Percentiles rank a stretch among this genome's conserved stretches.
Evolutionary conservation across 129 eudicot genomes (phyloP).

Genomic region (Silybum marianum): DNA sequence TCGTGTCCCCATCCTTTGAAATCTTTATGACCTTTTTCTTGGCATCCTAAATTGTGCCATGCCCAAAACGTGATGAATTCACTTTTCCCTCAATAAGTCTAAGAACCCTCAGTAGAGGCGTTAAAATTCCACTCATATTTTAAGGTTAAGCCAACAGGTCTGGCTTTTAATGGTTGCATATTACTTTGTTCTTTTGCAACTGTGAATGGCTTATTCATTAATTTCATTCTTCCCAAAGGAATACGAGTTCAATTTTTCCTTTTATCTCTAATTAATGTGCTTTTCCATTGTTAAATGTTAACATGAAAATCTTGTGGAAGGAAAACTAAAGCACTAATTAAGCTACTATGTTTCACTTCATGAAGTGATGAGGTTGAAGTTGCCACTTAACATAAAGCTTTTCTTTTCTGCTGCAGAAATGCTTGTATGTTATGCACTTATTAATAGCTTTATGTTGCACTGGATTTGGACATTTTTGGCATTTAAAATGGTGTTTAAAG

Average conservation of each 20-base stretch:
- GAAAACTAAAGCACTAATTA: not conserved
- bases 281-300: not conserved
- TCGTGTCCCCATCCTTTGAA: not conserved
- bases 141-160: not conserved
- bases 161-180: not conserved
- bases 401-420: not conserved
- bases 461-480: not conserved
- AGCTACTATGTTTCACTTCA: not conserved
- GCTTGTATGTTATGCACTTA: not conserved
- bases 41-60: not conserved
- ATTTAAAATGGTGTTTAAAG: not conserved
- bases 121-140: not conserved
- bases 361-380: not conserved
- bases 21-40: not conserved
- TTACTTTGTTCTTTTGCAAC: not conserved
- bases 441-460: not conserved
- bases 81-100: not conserved
- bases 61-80: not conserved
- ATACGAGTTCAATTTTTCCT: not conserved
- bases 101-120: not conserved
- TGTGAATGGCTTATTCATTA: not conserved
- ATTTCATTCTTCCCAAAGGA: not conserved
- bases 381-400: not conserved
- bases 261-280: not conserved
- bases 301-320: not conserved